These are phyloP conservation scores for cucumber (Cucumis sativus) DNA, from an alignment of 306 rosid species.

Conservation along the genomic window DNA sequence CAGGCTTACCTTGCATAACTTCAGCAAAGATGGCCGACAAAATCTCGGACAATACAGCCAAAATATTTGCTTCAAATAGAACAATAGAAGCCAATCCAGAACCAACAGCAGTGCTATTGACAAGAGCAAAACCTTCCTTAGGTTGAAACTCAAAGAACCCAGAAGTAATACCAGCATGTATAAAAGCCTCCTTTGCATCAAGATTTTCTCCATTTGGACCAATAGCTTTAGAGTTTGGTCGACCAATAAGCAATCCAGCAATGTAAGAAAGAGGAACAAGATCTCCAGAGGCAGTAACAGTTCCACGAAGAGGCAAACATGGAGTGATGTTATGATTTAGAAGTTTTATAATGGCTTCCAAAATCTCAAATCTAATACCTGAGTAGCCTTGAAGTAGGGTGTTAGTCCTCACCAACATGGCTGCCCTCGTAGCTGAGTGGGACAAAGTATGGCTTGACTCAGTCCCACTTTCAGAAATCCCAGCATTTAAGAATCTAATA, in stretches of 20 bases:
- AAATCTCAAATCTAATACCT: constrained; percentile 13
- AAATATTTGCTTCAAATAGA: not conserved
- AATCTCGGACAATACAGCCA: not conserved
- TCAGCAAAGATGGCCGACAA: constrained; percentile 29
- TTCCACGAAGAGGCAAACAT: constrained; percentile 13
- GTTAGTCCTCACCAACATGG: constrained; percentile 46
- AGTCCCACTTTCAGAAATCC: not conserved
- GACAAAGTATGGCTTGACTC: not conserved
- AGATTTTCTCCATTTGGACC: constrained; percentile 19
- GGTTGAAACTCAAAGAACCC: constrained; percentile 83
- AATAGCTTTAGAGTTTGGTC: not conserved
- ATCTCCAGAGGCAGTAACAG: constrained; percentile 17
- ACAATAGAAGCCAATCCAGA: not conserved
- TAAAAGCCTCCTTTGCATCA: constrained; percentile 46
- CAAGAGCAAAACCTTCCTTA: constrained; percentile 68
- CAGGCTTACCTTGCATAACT: constrained; percentile 32
- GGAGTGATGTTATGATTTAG: constrained; percentile 65
- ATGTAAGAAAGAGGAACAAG: constrained; percentile 84
- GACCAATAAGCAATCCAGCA: constrained; percentile 28
- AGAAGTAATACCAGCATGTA: constrained; percentile 28
- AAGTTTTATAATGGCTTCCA: constrained; percentile 66
- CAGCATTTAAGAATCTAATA: not conserved
- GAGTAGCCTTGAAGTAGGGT: constrained; percentile 24
- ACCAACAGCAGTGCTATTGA: not conserved
- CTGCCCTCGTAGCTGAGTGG: not conserved